These are phyloP conservation scores for Trichoderma atroviride DNA, from an alignment of 2,329 filamentous ascomycete species.

Conservation along the genomic window DNA sequence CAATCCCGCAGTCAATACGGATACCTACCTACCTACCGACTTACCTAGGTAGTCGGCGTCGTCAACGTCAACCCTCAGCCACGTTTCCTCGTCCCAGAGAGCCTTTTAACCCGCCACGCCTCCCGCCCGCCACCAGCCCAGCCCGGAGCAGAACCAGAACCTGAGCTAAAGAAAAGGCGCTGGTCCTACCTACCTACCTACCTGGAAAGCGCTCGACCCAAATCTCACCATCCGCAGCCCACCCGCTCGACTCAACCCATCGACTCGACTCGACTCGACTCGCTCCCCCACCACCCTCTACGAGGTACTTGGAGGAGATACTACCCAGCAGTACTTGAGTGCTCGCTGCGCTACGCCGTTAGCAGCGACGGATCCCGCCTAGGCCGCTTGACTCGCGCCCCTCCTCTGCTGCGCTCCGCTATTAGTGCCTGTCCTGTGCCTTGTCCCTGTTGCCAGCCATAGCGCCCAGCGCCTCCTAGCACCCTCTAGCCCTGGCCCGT, in stretches of 20 bases:
- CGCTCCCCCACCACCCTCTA: not conserved
- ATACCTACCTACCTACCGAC: too few species aligned
- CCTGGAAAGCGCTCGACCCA: not conserved
- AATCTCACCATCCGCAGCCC: constrained; percentile 14
- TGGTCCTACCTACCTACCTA: not conserved
- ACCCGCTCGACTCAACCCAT: not conserved
- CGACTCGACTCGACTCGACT: not conserved
- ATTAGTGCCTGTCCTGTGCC: not conserved
- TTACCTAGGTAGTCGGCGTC: too few species aligned
- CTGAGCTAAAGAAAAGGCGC: not conserved
- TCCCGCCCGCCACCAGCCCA: constrained; percentile 15
- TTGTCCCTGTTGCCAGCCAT: constrained; percentile 7
- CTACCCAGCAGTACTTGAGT: not conserved
- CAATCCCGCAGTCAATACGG: not conserved
- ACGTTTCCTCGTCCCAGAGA: not conserved
- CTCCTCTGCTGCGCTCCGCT: constrained; percentile 1
- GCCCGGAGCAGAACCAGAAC: not conserved
- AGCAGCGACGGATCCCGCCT: constrained; percentile 15
- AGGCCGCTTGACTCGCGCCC: constrained; percentile 20
- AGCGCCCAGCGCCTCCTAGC: not conserved
- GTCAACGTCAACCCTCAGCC: not conserved
- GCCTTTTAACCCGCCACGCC: not conserved
- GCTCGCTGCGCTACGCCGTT: constrained; percentile 10
- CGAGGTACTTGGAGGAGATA: not conserved
- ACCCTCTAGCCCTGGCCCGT: not conserved